Conservation (phyloP, 2,329 filamentous ascomycete species). For the Venturia nashicola region DNA sequence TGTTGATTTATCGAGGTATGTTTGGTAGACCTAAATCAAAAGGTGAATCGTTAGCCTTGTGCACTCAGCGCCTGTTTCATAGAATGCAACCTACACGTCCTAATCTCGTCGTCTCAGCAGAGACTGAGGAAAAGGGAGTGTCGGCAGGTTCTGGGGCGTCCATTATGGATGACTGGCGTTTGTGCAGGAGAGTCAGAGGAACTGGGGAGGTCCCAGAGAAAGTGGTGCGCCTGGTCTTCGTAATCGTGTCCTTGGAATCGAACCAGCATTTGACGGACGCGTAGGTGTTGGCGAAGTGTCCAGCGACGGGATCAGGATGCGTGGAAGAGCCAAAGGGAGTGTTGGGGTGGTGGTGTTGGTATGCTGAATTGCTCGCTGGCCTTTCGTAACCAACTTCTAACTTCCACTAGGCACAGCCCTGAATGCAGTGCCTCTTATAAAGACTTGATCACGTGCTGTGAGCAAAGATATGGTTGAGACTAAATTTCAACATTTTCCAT, state of each 20-base stretch:
- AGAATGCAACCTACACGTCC: constrained; percentile 48
- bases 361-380: not conserved
- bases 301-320: not conserved
- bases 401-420: not conserved
- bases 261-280: not conserved
- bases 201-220: not conserved
- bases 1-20: constrained; percentile 84
- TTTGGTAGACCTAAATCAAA: constrained; percentile 67
- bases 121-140: constrained; percentile 85
- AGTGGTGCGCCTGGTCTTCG: constrained; percentile 1
- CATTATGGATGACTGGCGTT: constrained; percentile 40
- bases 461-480: not conserved
- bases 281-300: not conserved
- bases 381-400: not conserved
- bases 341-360: not conserved
- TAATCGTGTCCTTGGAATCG: constrained; percentile 1
- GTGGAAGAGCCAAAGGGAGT: not conserved
- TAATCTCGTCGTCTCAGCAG: constrained; percentile 66
- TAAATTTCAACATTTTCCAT: not conserved
- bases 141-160: constrained; percentile 70
- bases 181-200: not conserved
- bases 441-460: not conserved
- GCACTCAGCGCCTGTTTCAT: not conserved
- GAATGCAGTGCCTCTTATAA: not conserved
- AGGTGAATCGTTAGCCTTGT: constrained; percentile 4